phyloP scores from a whole-genome alignment of 2,329 filamentous ascomycete species.

The Colletotrichum sp. region DNA sequence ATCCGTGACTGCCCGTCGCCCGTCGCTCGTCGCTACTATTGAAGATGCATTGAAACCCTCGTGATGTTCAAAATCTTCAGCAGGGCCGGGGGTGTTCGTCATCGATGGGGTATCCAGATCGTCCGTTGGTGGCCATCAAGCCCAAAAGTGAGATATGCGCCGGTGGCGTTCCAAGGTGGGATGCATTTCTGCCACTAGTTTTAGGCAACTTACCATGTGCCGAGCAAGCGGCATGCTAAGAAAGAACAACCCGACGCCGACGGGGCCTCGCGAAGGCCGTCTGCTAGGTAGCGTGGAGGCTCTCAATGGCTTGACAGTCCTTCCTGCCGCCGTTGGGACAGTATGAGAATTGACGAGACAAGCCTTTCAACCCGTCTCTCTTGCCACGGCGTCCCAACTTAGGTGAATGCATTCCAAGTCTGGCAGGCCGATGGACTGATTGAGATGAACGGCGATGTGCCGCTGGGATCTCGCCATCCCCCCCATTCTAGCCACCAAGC shows the following conservation, averaged over 20 bases:
- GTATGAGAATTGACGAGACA: background rate
- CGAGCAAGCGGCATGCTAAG: background rate
- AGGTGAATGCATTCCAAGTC: background rate
- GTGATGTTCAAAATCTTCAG: background rate
- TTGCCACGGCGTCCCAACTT: background rate
- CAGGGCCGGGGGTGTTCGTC: background rate
- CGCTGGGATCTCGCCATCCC: background rate
- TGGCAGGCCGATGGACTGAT: background rate
- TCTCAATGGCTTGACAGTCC: background rate
- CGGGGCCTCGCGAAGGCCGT: background rate
- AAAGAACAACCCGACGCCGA: background rate
- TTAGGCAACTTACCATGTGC: conserved; percentile 3
- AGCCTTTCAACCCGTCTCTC: background rate
- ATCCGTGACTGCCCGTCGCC: background rate
- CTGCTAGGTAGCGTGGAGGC: background rate
- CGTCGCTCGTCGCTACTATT: background rate
- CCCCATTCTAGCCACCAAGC: background rate
- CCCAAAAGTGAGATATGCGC: background rate
- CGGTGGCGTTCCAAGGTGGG: conserved; percentile 2
- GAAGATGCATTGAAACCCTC: background rate
- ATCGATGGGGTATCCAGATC: background rate
- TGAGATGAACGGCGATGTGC: background rate
- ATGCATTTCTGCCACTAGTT: background rate
- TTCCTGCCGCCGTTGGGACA: background rate
- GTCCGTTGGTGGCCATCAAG: background rate